Evolutionary conservation across 2,329 filamentous ascomycete genomes (phyloP).

Genomic region (Aspergillus tubingensis): DNA sequence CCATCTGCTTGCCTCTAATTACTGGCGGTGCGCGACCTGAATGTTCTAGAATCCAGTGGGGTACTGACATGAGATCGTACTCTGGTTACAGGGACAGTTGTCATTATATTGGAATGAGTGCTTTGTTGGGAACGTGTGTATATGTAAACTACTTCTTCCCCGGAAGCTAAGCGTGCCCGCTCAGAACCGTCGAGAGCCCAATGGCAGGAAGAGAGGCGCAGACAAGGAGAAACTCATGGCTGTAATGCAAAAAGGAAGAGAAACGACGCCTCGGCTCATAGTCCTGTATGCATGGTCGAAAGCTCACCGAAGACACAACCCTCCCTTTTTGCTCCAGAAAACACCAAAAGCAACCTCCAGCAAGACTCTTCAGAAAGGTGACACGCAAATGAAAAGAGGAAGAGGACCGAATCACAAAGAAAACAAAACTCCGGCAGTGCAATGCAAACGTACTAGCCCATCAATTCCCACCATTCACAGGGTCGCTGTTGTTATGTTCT

Average conservation of each 20-base stretch:
- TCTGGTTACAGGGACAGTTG: background rate
- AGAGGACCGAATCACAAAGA: slow-evolving; percentile 9
- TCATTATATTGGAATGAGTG: background rate
- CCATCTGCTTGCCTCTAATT: background rate
- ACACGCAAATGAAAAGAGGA: slow-evolving; percentile 17
- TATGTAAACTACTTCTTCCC: slow-evolving; percentile 3
- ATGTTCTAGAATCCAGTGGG: background rate
- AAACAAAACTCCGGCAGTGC: slow-evolving; percentile 12
- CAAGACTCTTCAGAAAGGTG: slow-evolving; percentile 3
- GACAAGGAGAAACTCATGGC: slow-evolving; percentile 12
- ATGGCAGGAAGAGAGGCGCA: slow-evolving; percentile 5
- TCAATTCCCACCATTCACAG: slow-evolving; percentile 25
- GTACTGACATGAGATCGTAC: too few relatives aligned
- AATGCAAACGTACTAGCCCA: slow-evolving; percentile 21
- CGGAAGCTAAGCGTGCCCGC: background rate
- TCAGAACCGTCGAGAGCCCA: slow-evolving; percentile 3
- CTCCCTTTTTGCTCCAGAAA: slow-evolving; percentile 27
- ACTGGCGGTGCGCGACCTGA: too few relatives aligned
- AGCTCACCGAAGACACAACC: slow-evolving; percentile 22
- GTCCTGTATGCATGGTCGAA: slow-evolving; percentile 33
- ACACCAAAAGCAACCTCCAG: slow-evolving; percentile 26
- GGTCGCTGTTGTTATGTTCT: slow-evolving; percentile 37
- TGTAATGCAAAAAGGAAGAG: slow-evolving; percentile 24
- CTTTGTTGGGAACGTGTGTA: background rate
- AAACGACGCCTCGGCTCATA: slow-evolving; percentile 23